These are phyloP conservation scores for Fomitopsis betulina DNA, from an alignment of 1,284 basidiomycete genomes.

Conservation along the genomic window DNA sequence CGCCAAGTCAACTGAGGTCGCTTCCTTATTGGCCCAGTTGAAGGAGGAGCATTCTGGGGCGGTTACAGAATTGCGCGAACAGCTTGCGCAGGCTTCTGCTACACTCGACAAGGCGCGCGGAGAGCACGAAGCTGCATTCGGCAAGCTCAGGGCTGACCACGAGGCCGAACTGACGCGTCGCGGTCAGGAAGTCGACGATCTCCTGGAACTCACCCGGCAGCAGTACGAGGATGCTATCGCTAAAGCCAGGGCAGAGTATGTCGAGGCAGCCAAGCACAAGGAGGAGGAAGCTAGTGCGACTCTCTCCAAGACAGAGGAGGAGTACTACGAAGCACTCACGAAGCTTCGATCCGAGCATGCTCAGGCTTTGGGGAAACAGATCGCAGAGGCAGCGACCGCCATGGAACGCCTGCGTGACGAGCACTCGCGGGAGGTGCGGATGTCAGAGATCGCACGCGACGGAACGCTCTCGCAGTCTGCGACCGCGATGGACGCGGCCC, in stretches of 20 bases:
- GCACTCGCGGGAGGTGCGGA: slow-evolving; percentile 61
- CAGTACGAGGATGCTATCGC: slow-evolving; percentile 37
- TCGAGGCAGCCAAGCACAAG: slow-evolving; percentile 49
- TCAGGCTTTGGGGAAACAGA: slow-evolving; percentile 54
- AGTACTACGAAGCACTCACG: slow-evolving; percentile 74
- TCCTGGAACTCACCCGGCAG: slow-evolving; percentile 31
- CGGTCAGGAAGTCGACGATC: slow-evolving; percentile 18
- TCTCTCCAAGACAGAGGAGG: slow-evolving; percentile 67
- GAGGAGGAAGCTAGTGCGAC: slow-evolving; percentile 51
- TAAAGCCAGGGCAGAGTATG: slow-evolving; percentile 51
- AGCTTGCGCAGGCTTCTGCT: slow-evolving; percentile 27
- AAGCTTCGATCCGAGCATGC: slow-evolving; percentile 68
- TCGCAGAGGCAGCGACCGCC: slow-evolving; percentile 51
- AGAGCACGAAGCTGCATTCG: slow-evolving; percentile 32
- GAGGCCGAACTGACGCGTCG: slow-evolving; percentile 30
- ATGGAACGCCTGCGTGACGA: slow-evolving; percentile 68
- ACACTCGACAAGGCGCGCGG: slow-evolving; percentile 24
- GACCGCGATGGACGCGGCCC: slow-evolving; percentile 52
- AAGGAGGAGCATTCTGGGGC: slow-evolving; percentile 37
- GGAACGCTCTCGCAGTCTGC: slow-evolving; percentile 70
- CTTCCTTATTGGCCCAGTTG: slow-evolving; percentile 39
- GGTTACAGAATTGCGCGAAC: slow-evolving; percentile 22
- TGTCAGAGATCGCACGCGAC: slow-evolving; percentile 69
- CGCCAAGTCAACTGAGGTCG: slow-evolving; percentile 48
- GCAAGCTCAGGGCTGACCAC: slow-evolving; percentile 32